Evolutionary conservation across 2,329 filamentous ascomycete species (phyloP), one percentile per base, ranked within the genome.

Genomic region (Trichoderma sp.): DNA sequence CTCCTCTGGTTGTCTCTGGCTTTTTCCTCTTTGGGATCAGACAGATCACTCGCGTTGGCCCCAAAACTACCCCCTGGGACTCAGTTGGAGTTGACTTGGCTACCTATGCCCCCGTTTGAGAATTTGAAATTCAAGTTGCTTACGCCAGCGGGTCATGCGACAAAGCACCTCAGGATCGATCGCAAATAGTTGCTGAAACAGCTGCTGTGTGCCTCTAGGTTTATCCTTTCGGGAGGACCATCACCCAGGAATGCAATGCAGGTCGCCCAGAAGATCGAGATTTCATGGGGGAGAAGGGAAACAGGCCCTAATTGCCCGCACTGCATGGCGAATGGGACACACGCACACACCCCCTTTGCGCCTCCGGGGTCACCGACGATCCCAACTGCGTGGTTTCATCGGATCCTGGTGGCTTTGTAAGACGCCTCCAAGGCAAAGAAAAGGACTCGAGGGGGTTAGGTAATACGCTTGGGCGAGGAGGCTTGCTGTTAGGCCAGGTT

Each of bases 321-420:
- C 28, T 50, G 55, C 65, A 58, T 58, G 64, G 32, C 23, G 23
- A n/a, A 28, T 39, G 23, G 50, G 6, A 57, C 34, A 6, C 34
- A 36, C 59, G n/a, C 26, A 26, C 34, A 28, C 61, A 34, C 53
- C 17, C 53, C 65, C 23, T 20, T 58, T 36, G 26, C 30, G 34
- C 55, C 36, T 43, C 65, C 65, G 65, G 65, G 65, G 28, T 61
- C 53, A 68, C 65, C 65, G 65, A 68, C 55, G 55, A 68, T 68
- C 65, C 65, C 65, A 68, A 43, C 53, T 59, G 26, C 26, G 53
- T 47, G 65, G n/a, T 59, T 43, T 68, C 50, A 43, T 30, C 26
- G 34, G 34, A 20, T 43, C 53, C 65, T 23, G n/a, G 65, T 57
- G 53, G 57, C 65, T 36, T 68, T 59, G 34, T 47, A 59, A 68